phyloP scores from a whole-genome alignment of 345 rosid species.

The Salix purpurea region DNA sequence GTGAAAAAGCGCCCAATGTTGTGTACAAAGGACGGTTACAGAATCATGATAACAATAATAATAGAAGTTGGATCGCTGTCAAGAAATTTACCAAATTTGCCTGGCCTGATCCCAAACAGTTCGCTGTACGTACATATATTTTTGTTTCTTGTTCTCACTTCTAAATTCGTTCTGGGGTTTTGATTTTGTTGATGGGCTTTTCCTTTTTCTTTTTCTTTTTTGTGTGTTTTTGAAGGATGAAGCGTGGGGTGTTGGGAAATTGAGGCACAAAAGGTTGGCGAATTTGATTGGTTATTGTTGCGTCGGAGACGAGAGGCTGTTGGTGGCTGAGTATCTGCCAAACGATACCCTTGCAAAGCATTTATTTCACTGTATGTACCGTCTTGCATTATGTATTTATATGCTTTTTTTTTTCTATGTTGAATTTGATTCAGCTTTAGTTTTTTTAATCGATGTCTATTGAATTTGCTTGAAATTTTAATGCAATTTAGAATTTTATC shows the following conservation, averaged over 20 bases:
- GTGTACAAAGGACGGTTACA: conserved; percentile 72
- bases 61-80: conserved; percentile 65
- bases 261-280: conserved; percentile 67
- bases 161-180: conserved; percentile 21
- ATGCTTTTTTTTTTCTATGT: conserved; percentile 22
- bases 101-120: conserved; percentile 94
- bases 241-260: conserved; percentile 71
- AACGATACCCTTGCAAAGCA: conserved; percentile 82
- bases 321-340: conserved; percentile 86
- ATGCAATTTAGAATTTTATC: not conserved
- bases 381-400: conserved; percentile 25
- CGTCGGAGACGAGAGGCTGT: conserved; percentile 89
- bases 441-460: not conserved
- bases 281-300: conserved; percentile 95
- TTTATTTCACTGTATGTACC: conserved; percentile 76
- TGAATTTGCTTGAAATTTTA: not conserved
- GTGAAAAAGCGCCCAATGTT: conserved; percentile 72
- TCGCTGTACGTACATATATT: conserved; percentile 40
- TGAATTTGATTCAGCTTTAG: not conserved
- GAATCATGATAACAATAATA: conserved; percentile 19
- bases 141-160: not conserved
- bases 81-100: conserved; percentile 67
- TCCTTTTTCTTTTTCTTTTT: not conserved
- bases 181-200: not conserved
- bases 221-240: conserved; percentile 44